Evolutionary conservation across 140 eudicot genomes (phyloP).

Genomic region (Cichorium intybus): DNA sequence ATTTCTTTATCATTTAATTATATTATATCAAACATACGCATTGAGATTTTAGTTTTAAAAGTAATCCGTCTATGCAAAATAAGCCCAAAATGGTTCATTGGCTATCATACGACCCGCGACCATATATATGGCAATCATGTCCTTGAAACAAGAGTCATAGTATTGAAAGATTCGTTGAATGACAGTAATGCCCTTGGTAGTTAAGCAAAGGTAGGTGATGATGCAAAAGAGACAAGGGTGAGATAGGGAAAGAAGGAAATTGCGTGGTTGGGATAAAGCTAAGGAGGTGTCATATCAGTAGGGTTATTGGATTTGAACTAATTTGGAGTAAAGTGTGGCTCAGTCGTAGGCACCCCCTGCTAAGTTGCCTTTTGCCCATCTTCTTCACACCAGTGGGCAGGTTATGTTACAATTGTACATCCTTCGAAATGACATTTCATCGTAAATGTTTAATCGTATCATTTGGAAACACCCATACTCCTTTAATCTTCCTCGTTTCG

Average conservation of each 20-base stretch:
- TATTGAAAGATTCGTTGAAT: too few relatives aligned
- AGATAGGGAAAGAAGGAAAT: background rate
- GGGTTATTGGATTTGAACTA: slow-evolving; percentile 19
- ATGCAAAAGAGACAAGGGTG: background rate
- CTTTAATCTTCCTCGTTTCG: background rate
- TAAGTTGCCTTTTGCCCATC: slow-evolving; percentile 24
- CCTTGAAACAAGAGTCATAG: background rate
- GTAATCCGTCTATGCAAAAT: too few relatives aligned
- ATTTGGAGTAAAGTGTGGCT: slow-evolving; percentile 28
- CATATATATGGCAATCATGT: background rate
- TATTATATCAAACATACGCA: too few relatives aligned
- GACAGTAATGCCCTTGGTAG: background rate
- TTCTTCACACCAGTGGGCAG: slow-evolving; percentile 24
- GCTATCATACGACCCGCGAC: too few relatives aligned
- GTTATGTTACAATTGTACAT: too few relatives aligned
- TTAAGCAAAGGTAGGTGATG: background rate
- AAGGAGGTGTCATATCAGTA: slow-evolving; percentile 29
- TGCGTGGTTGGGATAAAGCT: slow-evolving; percentile 37
- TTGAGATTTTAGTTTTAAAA: too few relatives aligned
- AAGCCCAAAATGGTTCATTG: too few relatives aligned
- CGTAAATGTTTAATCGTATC: slow-evolving; percentile 20
- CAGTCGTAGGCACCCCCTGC: slow-evolving; percentile 12
- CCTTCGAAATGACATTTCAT: slow-evolving; percentile 33
- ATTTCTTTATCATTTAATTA: too few relatives aligned
- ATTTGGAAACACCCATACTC: slow-evolving; percentile 15